These are phyloP conservation scores for Oryza glumipatula DNA, from an alignment of 176 grass and related monocot genomes.

Conservation along the genomic window DNA sequence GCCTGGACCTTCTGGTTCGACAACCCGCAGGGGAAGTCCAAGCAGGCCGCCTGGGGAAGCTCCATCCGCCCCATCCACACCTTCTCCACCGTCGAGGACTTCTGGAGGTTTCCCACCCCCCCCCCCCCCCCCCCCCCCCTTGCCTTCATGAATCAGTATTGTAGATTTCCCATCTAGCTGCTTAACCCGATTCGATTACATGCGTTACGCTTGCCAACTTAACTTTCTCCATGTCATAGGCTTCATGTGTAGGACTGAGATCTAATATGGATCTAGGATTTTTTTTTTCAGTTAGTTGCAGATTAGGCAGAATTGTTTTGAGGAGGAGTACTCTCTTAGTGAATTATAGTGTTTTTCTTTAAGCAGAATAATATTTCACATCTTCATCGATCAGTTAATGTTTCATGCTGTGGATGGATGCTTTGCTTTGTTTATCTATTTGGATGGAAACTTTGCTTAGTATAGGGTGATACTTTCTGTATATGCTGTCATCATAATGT, in stretches of 20 bases:
- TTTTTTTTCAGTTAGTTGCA: not conserved
- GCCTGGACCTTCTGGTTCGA: conserved; percentile 99
- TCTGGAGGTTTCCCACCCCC: conserved; percentile 63
- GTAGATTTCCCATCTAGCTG: not conserved
- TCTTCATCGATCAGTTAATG: not conserved
- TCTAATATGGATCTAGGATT: not conserved
- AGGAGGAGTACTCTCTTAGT: not conserved
- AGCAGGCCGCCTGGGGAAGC: conserved; percentile 71
- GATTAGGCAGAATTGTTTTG: not conserved
- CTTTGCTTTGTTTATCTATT: not conserved
- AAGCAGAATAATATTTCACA: not conserved
- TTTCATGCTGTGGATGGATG: not conserved
- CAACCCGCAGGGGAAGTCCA: conserved; percentile 66
- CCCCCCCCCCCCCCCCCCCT: not conserved
- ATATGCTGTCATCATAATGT: not conserved
- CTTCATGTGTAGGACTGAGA: not conserved
- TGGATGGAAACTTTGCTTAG: not conserved
- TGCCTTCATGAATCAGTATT: not conserved
- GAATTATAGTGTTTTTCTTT: not conserved
- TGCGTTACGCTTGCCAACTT: not conserved
- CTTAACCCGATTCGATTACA: not conserved
- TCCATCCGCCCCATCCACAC: conserved; percentile 84
- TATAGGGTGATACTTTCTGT: not conserved
- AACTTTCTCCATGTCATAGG: not conserved
- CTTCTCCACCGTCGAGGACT: conserved; percentile 92